These are phyloP conservation scores for Fragaria vesca DNA, from an alignment of 306 rosid species.

Conservation along the genomic window DNA sequence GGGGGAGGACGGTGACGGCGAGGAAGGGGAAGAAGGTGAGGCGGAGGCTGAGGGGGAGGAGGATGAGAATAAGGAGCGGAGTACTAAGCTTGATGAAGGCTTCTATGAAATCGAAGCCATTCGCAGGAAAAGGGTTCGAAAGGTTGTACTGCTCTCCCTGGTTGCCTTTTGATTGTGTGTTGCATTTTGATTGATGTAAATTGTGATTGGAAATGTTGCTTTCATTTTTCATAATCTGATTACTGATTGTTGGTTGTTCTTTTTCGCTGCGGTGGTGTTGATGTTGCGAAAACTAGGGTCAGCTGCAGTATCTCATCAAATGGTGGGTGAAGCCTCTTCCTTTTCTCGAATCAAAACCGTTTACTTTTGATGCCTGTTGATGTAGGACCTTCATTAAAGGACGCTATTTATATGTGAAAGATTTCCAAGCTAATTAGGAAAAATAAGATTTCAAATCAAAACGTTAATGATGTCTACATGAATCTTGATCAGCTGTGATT, in stretches of 20 bases:
- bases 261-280: constrained; percentile 8
- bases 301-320: constrained; percentile 85
- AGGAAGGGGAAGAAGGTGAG: constrained; percentile 26
- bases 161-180: neutral
- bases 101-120: constrained; percentile 79
- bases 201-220: neutral
- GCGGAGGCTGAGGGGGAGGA: constrained; percentile 36
- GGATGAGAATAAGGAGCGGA: constrained; percentile 27
- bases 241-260: neutral
- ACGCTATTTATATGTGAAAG: neutral
- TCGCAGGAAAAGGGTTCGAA: constrained; percentile 77
- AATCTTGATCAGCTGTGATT: neutral
- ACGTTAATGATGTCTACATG: neutral
- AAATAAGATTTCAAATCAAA: neutral
- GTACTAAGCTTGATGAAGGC: constrained; percentile 59
- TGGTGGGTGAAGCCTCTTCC: constrained; percentile 52
- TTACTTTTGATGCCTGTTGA: neutral
- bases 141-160: constrained; percentile 40
- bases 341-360: neutral
- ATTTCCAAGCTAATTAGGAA: neutral
- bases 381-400: neutral
- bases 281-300: constrained; percentile 48
- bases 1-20: constrained; percentile 29
- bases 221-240: constrained; percentile 24
- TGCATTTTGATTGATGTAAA: neutral